Evolutionary conservation across 345 rosid genomes (phyloP), one percentile per base, ranked within the genome.

Genomic region (Euphorbia pulcherrima): DNA sequence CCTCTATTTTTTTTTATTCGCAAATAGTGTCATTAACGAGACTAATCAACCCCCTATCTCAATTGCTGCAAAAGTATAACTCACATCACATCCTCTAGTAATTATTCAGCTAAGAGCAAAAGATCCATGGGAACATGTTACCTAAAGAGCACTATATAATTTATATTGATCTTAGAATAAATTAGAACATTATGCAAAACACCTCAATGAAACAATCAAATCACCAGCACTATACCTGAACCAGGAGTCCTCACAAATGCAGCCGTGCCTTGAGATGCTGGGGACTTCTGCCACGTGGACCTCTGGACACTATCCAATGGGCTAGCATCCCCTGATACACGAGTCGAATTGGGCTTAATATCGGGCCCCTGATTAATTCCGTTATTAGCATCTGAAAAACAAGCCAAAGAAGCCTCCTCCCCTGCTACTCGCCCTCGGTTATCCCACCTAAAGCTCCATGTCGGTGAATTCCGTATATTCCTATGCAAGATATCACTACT

Each of bases 361-460:
- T 86, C 88, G 24, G 86, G 78, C 62, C 79, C 87, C 76, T 80
- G 82, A 59, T 78, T n/a, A n/a, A n/a, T 85, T 39, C 80, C 64
- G 69, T 82, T 83, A 53, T 80, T 72, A 23, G 81, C 89, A 82
- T 87, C 92, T 14, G 97, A 83, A 60, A 87, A 75, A 86, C 90
- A 88, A 74, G 85, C 80, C 27, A 85, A 53, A 24, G 97, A 85
- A 60, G 90, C 72, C 40, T 92, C 97, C 77, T 95, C 99, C 40
- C 96, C 97, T 0, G 99, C 97, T 44, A 95, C 99, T 44, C 97
- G 90, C 60, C 97, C 97, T 74, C 97, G 78, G 70, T 85, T 85
- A 74, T 95, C 99, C 99, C 99, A 95, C 56, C 90, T 81, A 57
- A 90, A 88, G 80, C 96, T 95, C 97, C 97, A 91, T 11, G 86